These are phyloP conservation scores for Colletotrichum truncatum DNA, from an alignment of 2,329 filamentous ascomycete genomes.

Conservation along the genomic window DNA sequence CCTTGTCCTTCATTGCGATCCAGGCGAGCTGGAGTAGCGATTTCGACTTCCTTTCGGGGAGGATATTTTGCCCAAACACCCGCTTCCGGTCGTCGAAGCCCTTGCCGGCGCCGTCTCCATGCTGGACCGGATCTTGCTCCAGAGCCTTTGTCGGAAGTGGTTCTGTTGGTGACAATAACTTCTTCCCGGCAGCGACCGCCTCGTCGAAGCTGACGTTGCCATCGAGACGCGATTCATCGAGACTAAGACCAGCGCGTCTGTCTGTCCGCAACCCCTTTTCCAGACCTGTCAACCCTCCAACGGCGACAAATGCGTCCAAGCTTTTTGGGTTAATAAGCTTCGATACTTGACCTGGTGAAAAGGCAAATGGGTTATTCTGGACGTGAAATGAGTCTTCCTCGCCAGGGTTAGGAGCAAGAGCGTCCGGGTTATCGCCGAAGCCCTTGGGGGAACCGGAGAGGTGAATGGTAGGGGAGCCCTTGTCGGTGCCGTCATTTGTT, in stretches of 20 bases:
- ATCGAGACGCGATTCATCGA: slow-evolving; percentile 56
- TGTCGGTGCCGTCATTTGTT: slow-evolving; percentile 21
- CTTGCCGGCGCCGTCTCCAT: slow-evolving; percentile 17
- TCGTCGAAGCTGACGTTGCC: slow-evolving; percentile 58
- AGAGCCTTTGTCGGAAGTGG: slow-evolving; percentile 31
- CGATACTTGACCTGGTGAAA: slow-evolving; percentile 61
- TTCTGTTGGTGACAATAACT: slow-evolving; percentile 38
- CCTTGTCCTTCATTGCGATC: slow-evolving; percentile 86
- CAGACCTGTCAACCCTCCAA: slow-evolving; percentile 63
- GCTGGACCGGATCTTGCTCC: slow-evolving; percentile 18
- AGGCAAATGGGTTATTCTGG: slow-evolving; percentile 66
- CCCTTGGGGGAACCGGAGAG: slow-evolving; percentile 20
- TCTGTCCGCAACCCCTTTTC: slow-evolving; percentile 61
- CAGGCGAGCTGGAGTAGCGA: slow-evolving; percentile 76
- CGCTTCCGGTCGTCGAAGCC: slow-evolving; percentile 60
- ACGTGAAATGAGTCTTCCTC: slow-evolving; percentile 76
- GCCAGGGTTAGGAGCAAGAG: slow-evolving; percentile 55
- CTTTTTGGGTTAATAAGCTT: slow-evolving; percentile 62
- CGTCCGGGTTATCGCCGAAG: slow-evolving; percentile 37
- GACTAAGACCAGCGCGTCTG: slow-evolving; percentile 55
- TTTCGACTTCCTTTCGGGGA: slow-evolving; percentile 75
- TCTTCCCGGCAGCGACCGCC: slow-evolving; percentile 50
- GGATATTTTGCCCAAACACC: slow-evolving; percentile 68
- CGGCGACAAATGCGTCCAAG: slow-evolving; percentile 56
- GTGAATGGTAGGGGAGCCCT: slow-evolving; percentile 15